These are phyloP conservation scores for Termitomyces sp. DNA, from an alignment of 768 basidiomycete genomes.

Conservation along the genomic window DNA sequence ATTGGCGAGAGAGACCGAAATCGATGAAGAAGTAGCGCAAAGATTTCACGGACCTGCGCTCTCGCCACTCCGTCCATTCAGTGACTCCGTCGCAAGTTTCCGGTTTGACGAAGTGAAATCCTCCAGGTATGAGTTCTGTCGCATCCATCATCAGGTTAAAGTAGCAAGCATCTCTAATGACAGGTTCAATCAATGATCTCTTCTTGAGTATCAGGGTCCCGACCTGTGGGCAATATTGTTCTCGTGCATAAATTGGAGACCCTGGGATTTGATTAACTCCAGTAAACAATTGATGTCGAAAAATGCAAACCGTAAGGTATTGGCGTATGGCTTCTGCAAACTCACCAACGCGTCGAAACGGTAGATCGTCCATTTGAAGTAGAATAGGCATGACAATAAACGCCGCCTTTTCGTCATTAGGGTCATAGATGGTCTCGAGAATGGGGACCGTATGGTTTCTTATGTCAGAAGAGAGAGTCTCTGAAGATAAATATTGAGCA, in stretches of 20 bases:
- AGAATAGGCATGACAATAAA: conserved; percentile 11
- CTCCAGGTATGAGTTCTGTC: conserved; percentile 10
- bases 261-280: neutral
- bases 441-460: conserved; percentile 5
- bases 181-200: neutral
- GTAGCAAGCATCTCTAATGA: conserved; percentile 13
- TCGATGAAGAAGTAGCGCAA: neutral
- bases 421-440: neutral
- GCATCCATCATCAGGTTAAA: neutral
- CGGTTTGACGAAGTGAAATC: conserved; percentile 16
- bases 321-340: conserved; percentile 5
- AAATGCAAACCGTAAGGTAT: neutral
- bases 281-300: neutral
- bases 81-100: conserved; percentile 10
- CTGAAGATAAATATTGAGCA: too few species aligned
- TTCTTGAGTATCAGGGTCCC: neutral
- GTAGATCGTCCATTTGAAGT: neutral
- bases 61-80: neutral
- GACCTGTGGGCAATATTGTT: conserved; percentile 18
- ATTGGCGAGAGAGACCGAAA: conserved; percentile 14
- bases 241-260: conserved; percentile 17
- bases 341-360: conserved; percentile 6
- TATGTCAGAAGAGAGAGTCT: neutral
- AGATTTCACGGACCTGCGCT: neutral
- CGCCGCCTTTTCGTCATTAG: neutral